These are phyloP conservation scores for Platanthera guangdongensis DNA, from an alignment of 106 monocot genomes.

Conservation along the genomic window DNA sequence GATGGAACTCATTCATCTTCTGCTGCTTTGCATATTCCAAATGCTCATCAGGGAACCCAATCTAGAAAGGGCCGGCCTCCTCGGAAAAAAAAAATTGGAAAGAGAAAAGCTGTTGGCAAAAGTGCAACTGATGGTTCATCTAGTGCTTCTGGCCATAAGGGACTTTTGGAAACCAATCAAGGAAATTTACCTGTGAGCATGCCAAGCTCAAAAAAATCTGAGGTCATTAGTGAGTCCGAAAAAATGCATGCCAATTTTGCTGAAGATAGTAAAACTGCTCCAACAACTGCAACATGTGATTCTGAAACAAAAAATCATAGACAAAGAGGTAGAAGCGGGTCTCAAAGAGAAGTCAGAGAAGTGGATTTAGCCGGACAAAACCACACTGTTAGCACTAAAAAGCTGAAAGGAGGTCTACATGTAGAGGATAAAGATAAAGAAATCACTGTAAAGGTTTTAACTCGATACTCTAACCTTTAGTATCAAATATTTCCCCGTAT, in stretches of 20 bases:
- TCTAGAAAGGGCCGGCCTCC: constrained; percentile 25
- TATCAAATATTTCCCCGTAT: not conserved
- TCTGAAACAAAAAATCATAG: constrained; percentile 3
- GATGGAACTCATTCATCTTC: too few species aligned
- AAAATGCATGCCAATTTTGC: not conserved
- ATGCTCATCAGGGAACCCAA: not conserved
- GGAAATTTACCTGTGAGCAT: constrained; percentile 10
- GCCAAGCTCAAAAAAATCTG: constrained; percentile 21
- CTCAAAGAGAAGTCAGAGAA: constrained; percentile 1
- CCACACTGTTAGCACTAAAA: not conserved
- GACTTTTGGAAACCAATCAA: not conserved
- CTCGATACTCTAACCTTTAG: not conserved
- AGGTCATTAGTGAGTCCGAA: constrained; percentile 29
- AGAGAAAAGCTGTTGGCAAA: not conserved
- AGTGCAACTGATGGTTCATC: not conserved
- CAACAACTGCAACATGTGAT: not conserved
- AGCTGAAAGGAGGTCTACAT: not conserved
- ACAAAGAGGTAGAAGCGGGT: not conserved
- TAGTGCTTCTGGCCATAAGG: constrained; percentile 5
- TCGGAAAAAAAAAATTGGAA: constrained; percentile 10
- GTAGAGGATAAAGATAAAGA: not conserved
- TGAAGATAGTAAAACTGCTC: not conserved
- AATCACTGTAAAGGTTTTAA: constrained; percentile 1
- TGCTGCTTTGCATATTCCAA: not conserved
- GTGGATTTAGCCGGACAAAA: not conserved